Conservation (phyloP, 768 basidiomycete genomes). For the Erythrobasidium yunnanense region DNA sequence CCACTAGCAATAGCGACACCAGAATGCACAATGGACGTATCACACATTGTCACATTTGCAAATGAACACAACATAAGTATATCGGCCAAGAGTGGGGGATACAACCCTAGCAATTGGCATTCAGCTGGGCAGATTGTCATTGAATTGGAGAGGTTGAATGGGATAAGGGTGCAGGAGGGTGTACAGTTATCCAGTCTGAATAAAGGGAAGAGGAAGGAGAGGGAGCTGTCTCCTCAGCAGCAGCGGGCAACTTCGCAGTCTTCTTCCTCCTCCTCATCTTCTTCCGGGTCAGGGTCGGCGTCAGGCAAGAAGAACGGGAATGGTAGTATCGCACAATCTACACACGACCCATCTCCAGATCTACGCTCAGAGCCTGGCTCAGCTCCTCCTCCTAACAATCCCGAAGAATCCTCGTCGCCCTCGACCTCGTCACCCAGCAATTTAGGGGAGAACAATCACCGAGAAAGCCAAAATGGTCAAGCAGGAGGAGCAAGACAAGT, state of each 20-base stretch:
- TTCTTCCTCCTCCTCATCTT: background rate
- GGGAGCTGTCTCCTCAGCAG: background rate
- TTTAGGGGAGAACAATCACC: no score
- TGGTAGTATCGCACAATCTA: no score
- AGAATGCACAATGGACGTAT: background rate
- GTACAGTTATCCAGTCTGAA: background rate
- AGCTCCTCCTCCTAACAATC: slow-evolving; percentile 2
- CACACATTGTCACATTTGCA: slow-evolving; percentile 63
- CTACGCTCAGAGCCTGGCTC: no score
- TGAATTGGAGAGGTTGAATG: slow-evolving; percentile 60
- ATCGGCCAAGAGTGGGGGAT: slow-evolving; percentile 80
- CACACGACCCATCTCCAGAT: no score
- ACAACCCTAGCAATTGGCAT: slow-evolving; percentile 81
- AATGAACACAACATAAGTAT: slow-evolving; percentile 57
- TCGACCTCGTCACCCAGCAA: no score
- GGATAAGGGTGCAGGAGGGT: slow-evolving; percentile 62
- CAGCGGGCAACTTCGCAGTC: background rate
- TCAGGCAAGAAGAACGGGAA: no score
- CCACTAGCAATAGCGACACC: background rate
- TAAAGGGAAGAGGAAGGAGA: background rate
- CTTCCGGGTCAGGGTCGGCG: no score
- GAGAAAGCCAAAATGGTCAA: no score
- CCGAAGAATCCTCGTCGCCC: no score
- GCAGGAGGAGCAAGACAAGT: background rate
- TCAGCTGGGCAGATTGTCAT: slow-evolving; percentile 75